These are phyloP conservation scores for Gossypium trilobum DNA, from an alignment of 441 rosid genomes.

Conservation along the genomic window DNA sequence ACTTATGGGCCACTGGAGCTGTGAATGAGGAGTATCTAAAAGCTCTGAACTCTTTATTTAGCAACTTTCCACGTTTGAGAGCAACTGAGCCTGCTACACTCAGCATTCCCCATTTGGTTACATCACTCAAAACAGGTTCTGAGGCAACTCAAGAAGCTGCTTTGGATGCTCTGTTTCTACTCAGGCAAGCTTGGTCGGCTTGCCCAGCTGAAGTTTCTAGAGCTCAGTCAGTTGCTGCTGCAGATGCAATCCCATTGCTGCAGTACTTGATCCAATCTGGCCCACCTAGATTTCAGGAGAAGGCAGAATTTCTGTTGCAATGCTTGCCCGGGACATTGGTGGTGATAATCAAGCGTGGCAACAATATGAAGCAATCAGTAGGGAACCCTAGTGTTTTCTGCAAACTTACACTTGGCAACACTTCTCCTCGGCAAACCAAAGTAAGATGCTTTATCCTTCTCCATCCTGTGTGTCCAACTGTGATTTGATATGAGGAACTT, in stretches of 20 bases:
- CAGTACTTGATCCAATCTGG: constrained; percentile 98
- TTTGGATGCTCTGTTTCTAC: constrained; percentile 83
- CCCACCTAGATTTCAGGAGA: constrained; percentile 98
- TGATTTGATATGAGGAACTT: not conserved
- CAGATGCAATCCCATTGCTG: constrained; percentile 94
- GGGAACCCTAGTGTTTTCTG: constrained; percentile 93
- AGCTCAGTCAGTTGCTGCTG: constrained; percentile 96
- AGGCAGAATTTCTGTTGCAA: constrained; percentile 90
- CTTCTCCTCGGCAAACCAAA: constrained; percentile 84
- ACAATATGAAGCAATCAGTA: constrained; percentile 97
- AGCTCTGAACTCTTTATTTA: constrained; percentile 79
- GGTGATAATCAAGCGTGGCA: constrained; percentile 90
- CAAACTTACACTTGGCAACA: constrained; percentile 87
- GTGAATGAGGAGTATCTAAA: constrained; percentile 94
- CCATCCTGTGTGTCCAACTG: not conserved
- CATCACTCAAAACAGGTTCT: constrained; percentile 87
- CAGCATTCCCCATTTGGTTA: constrained; percentile 90
- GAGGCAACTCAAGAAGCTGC: constrained; percentile 99
- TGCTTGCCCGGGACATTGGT: constrained; percentile 96
- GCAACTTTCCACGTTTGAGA: constrained; percentile 96
- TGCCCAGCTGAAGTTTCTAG: constrained; percentile 96
- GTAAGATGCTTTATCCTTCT: constrained; percentile 26
- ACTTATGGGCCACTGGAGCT: constrained; percentile 92
- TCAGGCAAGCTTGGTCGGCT: constrained; percentile 99
- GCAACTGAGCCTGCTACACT: constrained; percentile 98